A percentile compares a stretch with the other conserved stretches of the same genome.
phyloP scores from a whole-genome alignment of 768 basidiomycete genomes.

The Leccinum subtestaceum region DNA sequence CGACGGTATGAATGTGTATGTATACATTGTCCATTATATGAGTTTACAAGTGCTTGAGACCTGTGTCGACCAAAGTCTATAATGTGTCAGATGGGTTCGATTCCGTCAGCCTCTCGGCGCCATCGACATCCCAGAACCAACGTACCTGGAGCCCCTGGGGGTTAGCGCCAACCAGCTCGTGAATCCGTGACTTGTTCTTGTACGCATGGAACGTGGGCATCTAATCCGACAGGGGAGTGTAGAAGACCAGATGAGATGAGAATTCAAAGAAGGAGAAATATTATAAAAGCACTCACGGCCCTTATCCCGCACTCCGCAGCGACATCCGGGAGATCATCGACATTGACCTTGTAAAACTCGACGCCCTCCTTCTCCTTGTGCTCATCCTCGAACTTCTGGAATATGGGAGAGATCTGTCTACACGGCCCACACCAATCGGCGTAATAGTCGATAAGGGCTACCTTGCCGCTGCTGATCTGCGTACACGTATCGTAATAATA shows the following conservation, averaged over 20 bases:
- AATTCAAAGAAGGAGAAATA: background rate
- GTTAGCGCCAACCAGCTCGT: background rate
- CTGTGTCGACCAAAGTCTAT: background rate
- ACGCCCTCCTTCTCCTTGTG: conserved; percentile 24
- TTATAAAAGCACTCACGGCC: conserved; percentile 41
- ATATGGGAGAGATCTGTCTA: conserved; percentile 13
- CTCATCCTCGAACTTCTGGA: background rate
- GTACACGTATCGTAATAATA: background rate
- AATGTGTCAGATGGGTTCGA: background rate
- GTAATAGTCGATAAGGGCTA: conserved; percentile 21
- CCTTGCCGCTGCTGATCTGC: conserved; percentile 3
- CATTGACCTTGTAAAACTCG: conserved; percentile 71
- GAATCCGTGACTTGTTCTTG: background rate
- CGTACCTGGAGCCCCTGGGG: background rate
- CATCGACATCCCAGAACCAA: background rate
- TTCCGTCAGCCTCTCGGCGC: background rate
- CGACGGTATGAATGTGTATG: background rate
- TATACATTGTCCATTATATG: background rate
- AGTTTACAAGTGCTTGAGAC: background rate
- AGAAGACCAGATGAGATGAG: background rate
- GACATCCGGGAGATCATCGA: conserved; percentile 52
- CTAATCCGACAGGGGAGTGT: conserved; percentile 1
- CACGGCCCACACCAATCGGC: conserved; percentile 23
- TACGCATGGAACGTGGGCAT: conserved; percentile 20
- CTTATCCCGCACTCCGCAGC: conserved; percentile 49